Evolutionary conservation across 257 asterid species (phyloP).

Genomic region (Henckelia pumila): DNA sequence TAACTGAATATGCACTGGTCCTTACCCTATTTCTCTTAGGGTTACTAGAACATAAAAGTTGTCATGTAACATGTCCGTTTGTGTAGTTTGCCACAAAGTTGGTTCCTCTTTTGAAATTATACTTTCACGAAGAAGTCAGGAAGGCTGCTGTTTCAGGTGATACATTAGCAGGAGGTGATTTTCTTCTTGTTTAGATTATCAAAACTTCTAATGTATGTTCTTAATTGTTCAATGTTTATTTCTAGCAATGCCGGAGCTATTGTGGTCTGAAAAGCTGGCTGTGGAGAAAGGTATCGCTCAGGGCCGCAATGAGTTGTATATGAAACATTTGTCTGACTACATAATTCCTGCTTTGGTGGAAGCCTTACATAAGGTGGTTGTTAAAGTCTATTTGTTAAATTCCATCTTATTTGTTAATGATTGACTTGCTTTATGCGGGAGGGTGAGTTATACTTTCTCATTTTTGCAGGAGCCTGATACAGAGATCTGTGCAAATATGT

Average conservation of each 20-base stretch:
- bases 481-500: conserved; percentile 82
- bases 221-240: conserved; percentile 20
- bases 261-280: conserved; percentile 91
- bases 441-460: conserved; percentile 29
- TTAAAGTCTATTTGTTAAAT: neutral
- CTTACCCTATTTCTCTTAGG: conserved; percentile 21
- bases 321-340: conserved; percentile 75
- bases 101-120: conserved; percentile 88
- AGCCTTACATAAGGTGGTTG: conserved; percentile 75
- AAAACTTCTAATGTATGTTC: neutral
- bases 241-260: conserved; percentile 93
- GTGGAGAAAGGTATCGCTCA: conserved; percentile 91
- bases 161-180: conserved; percentile 1
- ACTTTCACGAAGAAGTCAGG: conserved; percentile 99
- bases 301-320: conserved; percentile 77
- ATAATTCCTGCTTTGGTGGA: conserved; percentile 78
- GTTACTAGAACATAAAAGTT: conserved; percentile 15
- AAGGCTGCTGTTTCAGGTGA: conserved; percentile 98
- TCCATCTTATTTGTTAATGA: neutral
- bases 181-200: neutral
- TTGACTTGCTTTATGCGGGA: conserved; percentile 19
- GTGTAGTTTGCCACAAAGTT: conserved; percentile 86
- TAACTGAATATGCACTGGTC: conserved; percentile 21
- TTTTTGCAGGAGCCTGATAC: conserved; percentile 88
- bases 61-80: conserved; percentile 19